phyloP scores from a whole-genome alignment of 2,329 filamentous ascomycete genomes.

The Parafenestella ontariensis region DNA sequence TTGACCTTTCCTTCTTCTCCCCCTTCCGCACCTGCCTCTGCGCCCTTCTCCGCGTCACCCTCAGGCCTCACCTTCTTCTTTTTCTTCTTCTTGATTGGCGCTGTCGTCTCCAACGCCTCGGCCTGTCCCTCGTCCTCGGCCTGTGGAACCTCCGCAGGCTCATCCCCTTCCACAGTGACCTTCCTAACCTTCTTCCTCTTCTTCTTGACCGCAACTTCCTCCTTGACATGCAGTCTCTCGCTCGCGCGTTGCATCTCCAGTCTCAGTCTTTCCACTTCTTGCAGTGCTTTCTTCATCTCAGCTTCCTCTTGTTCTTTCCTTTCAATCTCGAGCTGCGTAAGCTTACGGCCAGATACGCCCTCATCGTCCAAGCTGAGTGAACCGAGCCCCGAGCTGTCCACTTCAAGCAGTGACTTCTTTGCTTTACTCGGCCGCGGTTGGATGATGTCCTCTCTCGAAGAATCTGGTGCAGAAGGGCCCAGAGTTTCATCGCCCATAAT shows the following conservation, averaged over 20 bases:
- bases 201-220: conserved; percentile 68
- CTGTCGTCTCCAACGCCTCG: conserved; percentile 20
- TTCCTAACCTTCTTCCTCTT: conserved; percentile 61
- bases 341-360: conserved; percentile 30
- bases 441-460: conserved; percentile 41
- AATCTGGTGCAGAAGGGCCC: conserved; percentile 43
- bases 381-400: conserved; percentile 85
- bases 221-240: conserved; percentile 75
- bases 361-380: conserved; percentile 69
- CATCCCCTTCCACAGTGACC: conserved; percentile 62
- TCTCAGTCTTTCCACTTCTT: conserved; percentile 83
- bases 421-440: conserved; percentile 32
- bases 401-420: conserved; percentile 76
- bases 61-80: conserved; percentile 51
- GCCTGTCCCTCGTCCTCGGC: conserved; percentile 17
- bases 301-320: conserved; percentile 77
- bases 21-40: conserved; percentile 20
- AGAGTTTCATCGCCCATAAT: conserved; percentile 59
- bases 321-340: conserved; percentile 64
- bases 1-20: conserved; percentile 45
- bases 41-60: conserved; percentile 20
- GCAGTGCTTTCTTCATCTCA: conserved; percentile 88
- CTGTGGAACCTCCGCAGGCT: conserved; percentile 55
- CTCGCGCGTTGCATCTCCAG: conserved; percentile 88
- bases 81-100: conserved; percentile 47